Evolutionary conservation across 768 basidiomycete genomes (phyloP).

Genomic region (Auricularia sp.): DNA sequence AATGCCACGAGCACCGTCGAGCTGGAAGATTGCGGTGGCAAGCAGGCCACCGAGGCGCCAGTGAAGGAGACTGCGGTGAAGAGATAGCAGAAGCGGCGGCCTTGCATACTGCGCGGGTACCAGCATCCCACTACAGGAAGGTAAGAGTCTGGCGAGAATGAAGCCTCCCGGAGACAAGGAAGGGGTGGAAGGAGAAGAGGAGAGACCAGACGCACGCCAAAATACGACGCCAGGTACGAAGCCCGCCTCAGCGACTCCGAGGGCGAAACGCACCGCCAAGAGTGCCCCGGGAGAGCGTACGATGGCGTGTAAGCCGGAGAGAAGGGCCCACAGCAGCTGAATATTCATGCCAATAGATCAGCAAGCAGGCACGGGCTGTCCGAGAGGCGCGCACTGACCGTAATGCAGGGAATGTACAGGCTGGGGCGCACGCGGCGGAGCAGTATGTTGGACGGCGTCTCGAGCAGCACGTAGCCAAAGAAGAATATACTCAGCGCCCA

Average conservation of each 20-base stretch:
- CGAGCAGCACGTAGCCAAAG: constrained; percentile 17
- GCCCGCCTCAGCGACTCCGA: constrained; percentile 34
- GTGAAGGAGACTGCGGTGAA: constrained; percentile 27
- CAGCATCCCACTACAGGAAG: constrained; percentile 16
- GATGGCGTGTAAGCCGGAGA: constrained; percentile 19
- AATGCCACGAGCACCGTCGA: constrained; percentile 17
- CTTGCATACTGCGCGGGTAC: constrained; percentile 15
- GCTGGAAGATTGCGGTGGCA: constrained; percentile 23
- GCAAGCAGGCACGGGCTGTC: neutral
- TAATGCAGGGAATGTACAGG: constrained; percentile 10
- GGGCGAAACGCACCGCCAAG: constrained; percentile 22
- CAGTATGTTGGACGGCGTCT: constrained; percentile 19
- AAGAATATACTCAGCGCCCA: constrained; percentile 11
- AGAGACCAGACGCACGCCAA: neutral
- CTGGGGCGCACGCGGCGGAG: constrained; percentile 14
- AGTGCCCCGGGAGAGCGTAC: constrained; percentile 16
- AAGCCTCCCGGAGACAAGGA: too few relatives aligned
- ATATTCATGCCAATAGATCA: neutral
- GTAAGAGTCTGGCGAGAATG: too few relatives aligned
- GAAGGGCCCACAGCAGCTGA: constrained; percentile 22
- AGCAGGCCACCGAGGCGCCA: constrained; percentile 25
- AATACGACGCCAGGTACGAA: neutral
- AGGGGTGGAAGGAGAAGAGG: neutral
- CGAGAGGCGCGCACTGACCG: neutral
- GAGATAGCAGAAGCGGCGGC: constrained; percentile 13